phyloP scores from a whole-genome alignment of 2,329 filamentous ascomycete genomes.

The Ophiostoma sp. region DNA sequence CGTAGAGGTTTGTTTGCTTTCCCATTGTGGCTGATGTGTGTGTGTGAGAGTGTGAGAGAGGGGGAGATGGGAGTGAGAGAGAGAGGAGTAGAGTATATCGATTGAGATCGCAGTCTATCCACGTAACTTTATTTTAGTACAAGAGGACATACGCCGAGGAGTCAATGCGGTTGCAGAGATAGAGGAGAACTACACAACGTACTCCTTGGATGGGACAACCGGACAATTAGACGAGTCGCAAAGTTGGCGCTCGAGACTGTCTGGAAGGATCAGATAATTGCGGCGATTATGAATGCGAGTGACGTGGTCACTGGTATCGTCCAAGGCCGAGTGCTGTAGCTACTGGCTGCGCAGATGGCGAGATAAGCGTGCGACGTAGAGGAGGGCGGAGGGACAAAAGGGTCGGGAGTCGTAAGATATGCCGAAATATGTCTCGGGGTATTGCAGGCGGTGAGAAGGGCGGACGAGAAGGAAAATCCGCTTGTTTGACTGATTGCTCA shows the following conservation, averaged over 20 bases:
- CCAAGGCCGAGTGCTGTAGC: background rate
- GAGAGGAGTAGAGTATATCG: background rate
- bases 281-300: background rate
- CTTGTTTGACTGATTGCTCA: background rate
- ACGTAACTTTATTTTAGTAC: too few species aligned
- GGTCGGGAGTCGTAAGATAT: background rate
- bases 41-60: background rate
- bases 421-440: background rate
- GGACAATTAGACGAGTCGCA: background rate
- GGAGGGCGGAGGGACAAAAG: background rate
- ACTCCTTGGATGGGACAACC: background rate
- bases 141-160: background rate
- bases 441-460: background rate
- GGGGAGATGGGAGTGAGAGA: background rate
- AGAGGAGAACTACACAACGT: background rate
- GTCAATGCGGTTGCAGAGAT: background rate
- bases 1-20: constrained; percentile 67
- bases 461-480: background rate
- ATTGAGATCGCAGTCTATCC: too few species aligned
- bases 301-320: background rate
- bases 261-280: background rate
- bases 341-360: constrained; percentile 1
- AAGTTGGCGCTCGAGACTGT: background rate
- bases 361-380: background rate
- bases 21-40: constrained; percentile 40